Base-by-base conservation (phyloP, 2,329 filamentous ascomycete species). In the Cytospora chrysosperma region DNA sequence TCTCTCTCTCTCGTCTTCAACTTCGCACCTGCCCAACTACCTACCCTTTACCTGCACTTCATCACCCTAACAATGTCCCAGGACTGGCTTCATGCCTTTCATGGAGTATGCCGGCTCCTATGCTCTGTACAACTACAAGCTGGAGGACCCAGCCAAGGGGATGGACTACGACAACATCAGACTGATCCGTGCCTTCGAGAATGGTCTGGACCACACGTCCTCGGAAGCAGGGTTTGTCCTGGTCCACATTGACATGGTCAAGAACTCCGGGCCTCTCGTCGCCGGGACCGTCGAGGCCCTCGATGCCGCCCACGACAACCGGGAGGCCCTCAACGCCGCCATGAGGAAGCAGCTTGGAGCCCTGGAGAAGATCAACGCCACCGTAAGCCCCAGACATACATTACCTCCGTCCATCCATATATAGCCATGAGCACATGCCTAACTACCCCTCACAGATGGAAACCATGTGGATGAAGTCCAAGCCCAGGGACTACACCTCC, bases 141-240 rank as follows among this genome's bases (percentile, higher is more conserved):
- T 85, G 40, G 77, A 80, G 64, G 83, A 87, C 72, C 87, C 83
- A 37, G 74, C 75, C 58, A 76, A 71, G 26, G 86, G 86, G 13
- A 79, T 89, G 57, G 79, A 83, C 43, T 88, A 88, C 72, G 78
- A 82, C 69, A 89, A 90, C 79, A 82, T 97, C 27, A 89, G 92
- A 13, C 86, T 97, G 34, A 88, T 97, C 72, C 91, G 94, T 40
- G 94, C 92, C 27, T 98, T 97, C 71, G 93, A 97, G 77, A 86
- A 89, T 70, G 94, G 94, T 17, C 86, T 97, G 10, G 91, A 97
- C 74, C 91, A 91, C 0, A 84, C 83, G 34, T 96, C 92, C 3
- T 97, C 93, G 9, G 94, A 97, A 76, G 94, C 94, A 0, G 94
- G 94, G 56, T 97, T 98, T 74, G 92, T 97, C n/a, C 85, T 97